Evolutionary conservation across 2,329 filamentous ascomycete species (phyloP), one percentile per base, ranked within the genome.

Genomic region (Rhynchosporium secalis): DNA sequence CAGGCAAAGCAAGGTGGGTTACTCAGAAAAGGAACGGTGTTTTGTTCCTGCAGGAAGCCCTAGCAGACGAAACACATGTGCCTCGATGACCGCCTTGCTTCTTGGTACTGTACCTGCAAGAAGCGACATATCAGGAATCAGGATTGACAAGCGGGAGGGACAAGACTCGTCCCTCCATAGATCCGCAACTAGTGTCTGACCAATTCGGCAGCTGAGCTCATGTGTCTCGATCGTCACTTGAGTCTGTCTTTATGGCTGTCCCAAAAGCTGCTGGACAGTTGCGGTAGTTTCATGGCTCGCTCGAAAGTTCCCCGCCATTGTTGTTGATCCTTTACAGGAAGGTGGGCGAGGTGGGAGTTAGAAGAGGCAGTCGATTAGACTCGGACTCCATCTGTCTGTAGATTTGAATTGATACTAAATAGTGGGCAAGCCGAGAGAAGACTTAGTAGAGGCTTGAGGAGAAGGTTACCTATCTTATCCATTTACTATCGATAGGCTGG

Each of bases 41-140:
- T 58, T 43, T 63, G 67, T 69, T 66, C 67, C 67, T 69, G 67
- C 67, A 69, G 66, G 51, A 56, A 65, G 56, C 62, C 65, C 52
- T 57, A 29, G 51, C 56, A 59, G 49, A 56, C 61, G 58, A 64
- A 58, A 66, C 58, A 61, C 46, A 58, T 58, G 28, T 58, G 46
- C 36, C 40, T 57, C 60, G 52, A 49, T 48, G 29, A n/a, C 40
- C 36, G 10, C 20, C 46, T 41, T 54, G 41, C 41, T 43, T 7
- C 15, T 15, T 41, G 20, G 20, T 20, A 20, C 20, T 43, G 62
- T 65, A 59, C 61, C 63, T 62, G 58, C 46, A n/a, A 38, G 40
- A 55, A 54, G 33, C 61, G 63, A 62, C 48, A 60, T 62, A 60
- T 60, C 43, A 59, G 36, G 48, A 41, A 31, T 20, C 20, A 20